Base-by-base conservation (phyloP, 2,329 filamentous ascomycete genomes). In the Escovopsis sp. region DNA sequence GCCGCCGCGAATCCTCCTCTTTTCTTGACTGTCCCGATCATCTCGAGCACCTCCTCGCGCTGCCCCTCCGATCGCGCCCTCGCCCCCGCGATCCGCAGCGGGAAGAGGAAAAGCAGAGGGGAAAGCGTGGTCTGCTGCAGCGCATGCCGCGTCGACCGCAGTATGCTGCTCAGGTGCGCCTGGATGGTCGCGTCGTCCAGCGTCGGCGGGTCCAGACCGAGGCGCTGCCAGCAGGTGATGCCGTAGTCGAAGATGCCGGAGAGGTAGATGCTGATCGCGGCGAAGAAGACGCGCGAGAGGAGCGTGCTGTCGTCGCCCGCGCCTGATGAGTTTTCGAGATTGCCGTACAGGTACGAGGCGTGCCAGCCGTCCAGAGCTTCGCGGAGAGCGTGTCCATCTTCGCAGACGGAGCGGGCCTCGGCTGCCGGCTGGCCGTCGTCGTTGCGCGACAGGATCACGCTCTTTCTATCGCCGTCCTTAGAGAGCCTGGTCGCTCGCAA, bases 171-270 rank as follows among this genome's bases (percentile, higher is more conserved):
- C 1, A 55, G 51, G 5, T 58, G 51, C 6, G 20, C 31, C 4
- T 51, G 46, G 12, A 61, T 47, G 2, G 52, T 46, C 0, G 43
- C 38, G 7, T 50, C 45, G 7, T 40, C 29, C 0, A 61, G 27
- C 0, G 47, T 52, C 0, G 59, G 52, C 0, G 54, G 48, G 0
- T 37, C 4, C 4, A 58, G 44, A 1, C 40, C 50, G 9, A 54
- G 45, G 0, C 35, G 36, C 0, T 51, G 44, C 60, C 60, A 62
- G 14, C 53, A 47, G 7, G 38, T 16, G 2, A 57, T 50, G 9
- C 61, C 57, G 12, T 62, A 62, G 43, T 62, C 60, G 29, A 59
- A 62, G 2, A 57, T 50, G 0, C 59, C 60, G 0, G 60, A 63
- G 5, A 63, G 51, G 30, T 62, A 62, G 6, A 62, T 59, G 37